phyloP scores from a whole-genome alignment of 768 basidiomycete genomes.

The Lyophyllum decastes region DNA sequence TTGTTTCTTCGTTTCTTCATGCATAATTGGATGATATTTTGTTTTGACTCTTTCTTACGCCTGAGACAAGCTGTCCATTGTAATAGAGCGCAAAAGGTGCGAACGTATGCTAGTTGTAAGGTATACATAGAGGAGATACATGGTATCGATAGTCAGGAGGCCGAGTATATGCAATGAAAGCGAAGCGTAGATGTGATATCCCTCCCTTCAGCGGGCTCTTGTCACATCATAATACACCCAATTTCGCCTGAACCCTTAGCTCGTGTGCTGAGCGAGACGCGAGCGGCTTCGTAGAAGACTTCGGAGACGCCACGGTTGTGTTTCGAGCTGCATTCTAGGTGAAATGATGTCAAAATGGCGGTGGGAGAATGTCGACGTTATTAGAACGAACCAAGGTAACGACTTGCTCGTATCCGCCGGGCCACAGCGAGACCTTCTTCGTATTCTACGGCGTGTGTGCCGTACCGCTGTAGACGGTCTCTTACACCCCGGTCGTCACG shows the following conservation, averaged over 20 bases:
- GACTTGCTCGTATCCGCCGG: conserved; percentile 86
- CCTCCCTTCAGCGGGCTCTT: no score
- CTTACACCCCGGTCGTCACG: conserved; percentile 77
- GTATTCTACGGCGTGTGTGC: conserved; percentile 78
- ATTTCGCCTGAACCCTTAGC: conserved; percentile 63
- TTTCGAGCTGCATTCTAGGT: conserved; percentile 92
- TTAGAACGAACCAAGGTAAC: conserved; percentile 79
- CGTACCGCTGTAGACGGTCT: conserved; percentile 73
- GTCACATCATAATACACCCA: conserved; percentile 66
- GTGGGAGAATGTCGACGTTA: background rate
- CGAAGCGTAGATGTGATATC: no score
- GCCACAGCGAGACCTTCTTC: conserved; percentile 91
- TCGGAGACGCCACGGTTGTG: conserved; percentile 94
- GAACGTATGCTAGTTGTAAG: conserved; percentile 9
- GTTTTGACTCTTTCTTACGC: background rate
- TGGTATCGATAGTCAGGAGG: conserved; percentile 13
- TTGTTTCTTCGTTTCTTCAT: conserved; percentile 6
- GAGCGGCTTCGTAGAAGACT: conserved; percentile 90
- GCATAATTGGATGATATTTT: conserved; percentile 26
- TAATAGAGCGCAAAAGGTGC: background rate
- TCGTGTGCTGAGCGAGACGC: conserved; percentile 77
- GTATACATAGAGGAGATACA: conserved; percentile 21
- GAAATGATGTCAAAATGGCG: background rate
- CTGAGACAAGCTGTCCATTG: background rate
- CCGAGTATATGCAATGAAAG: background rate